These are phyloP conservation scores for Rhododendron mucronatum DNA, from an alignment of 148 eudicot species.

Conservation along the genomic window DNA sequence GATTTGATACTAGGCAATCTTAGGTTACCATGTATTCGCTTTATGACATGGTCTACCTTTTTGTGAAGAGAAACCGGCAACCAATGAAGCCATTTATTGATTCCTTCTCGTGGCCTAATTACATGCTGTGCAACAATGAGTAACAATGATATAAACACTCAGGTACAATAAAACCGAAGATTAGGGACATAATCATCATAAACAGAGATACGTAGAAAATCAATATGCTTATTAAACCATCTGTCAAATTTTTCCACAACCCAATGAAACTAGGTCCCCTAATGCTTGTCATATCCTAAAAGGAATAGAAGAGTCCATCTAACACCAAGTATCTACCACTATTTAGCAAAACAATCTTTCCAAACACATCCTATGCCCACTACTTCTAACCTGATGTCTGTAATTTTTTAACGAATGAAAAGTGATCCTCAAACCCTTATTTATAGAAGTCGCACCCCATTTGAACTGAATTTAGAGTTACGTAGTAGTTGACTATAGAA, in stretches of 20 bases:
- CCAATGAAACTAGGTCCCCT: background rate
- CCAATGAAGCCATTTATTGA: constrained; percentile 71
- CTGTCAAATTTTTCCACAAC: background rate
- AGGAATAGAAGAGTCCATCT: background rate
- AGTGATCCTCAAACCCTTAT: background rate
- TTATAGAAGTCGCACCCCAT: background rate
- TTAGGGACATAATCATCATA: background rate
- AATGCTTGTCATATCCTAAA: background rate
- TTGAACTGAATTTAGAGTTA: background rate
- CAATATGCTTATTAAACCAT: too few species aligned
- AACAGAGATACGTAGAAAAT: background rate
- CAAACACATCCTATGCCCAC: background rate
- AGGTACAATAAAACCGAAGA: background rate
- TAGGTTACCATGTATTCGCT: constrained; percentile 35
- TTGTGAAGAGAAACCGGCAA: constrained; percentile 67
- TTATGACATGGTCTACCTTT: constrained; percentile 36
- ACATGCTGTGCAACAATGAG: constrained; percentile 54
- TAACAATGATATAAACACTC: background rate
- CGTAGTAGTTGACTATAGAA: too few species aligned
- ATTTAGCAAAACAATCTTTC: background rate
- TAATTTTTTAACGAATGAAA: background rate
- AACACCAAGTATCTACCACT: background rate
- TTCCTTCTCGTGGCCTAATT: constrained; percentile 70
- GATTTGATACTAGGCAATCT: constrained; percentile 25
- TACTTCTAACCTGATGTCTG: background rate